These are phyloP conservation scores for Komagataella mondaviorum DNA, from an alignment of 805 yeast species.

Conservation along the genomic window DNA sequence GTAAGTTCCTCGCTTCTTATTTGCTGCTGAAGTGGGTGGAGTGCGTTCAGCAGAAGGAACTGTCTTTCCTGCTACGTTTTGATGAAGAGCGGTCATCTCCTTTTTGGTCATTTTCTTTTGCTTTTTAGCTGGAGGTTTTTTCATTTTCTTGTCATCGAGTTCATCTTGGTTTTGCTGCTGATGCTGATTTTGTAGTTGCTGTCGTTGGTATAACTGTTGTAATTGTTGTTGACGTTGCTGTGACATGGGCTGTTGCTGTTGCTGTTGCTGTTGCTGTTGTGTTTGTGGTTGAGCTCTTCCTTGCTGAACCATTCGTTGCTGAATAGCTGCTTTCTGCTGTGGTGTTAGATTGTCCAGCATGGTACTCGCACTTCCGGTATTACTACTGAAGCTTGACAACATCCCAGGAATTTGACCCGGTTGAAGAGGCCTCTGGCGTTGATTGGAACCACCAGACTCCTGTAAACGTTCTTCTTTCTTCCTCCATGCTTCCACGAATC, in stretches of 20 bases:
- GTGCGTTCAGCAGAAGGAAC: slow-evolving; percentile 11
- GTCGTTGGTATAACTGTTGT: slow-evolving; percentile 9
- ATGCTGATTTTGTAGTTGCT: slow-evolving; percentile 1
- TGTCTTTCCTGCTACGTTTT: slow-evolving; percentile 15
- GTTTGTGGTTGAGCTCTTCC: slow-evolving; percentile 4
- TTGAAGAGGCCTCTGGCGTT: slow-evolving; percentile 5
- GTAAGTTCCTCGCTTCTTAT: slow-evolving; percentile 1
- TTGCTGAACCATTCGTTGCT: slow-evolving; percentile 3
- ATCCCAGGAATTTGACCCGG: slow-evolving; percentile 1
- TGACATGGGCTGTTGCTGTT: slow-evolving; percentile 7
- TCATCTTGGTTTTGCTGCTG: neutral
- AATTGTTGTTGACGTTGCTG: slow-evolving; percentile 4
- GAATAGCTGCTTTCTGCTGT: slow-evolving; percentile 4
- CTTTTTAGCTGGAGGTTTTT: slow-evolving; percentile 8
- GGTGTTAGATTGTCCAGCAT: slow-evolving; percentile 4
- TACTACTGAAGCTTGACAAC: neutral
- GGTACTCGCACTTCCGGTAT: neutral
- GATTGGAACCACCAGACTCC: slow-evolving; percentile 22
- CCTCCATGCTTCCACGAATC: slow-evolving; percentile 81
- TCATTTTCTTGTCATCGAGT: neutral
- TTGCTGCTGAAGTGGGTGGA: slow-evolving; percentile 5
- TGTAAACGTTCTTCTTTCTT: slow-evolving; percentile 45
- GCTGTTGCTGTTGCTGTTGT: slow-evolving; percentile 8
- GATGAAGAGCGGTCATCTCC: slow-evolving; percentile 12
- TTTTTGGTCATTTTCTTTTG: slow-evolving; percentile 19